Evolutionary conservation across 768 basidiomycete genomes (phyloP).

Genomic region (Termitomyces sp.): DNA sequence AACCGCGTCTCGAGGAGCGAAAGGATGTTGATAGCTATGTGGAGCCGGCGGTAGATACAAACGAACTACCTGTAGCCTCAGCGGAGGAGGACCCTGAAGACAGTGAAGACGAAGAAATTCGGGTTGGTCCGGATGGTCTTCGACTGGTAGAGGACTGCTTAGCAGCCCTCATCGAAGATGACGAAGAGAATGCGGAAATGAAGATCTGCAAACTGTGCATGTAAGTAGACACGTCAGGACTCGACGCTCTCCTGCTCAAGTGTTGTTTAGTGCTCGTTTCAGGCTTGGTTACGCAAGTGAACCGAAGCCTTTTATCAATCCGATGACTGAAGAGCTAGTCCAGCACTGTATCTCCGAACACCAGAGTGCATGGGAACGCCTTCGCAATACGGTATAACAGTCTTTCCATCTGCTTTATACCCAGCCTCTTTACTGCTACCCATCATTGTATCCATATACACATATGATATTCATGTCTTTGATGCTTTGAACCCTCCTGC

Average conservation of each 20-base stretch:
- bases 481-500: background rate
- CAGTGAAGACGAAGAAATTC: slow-evolving; percentile 25
- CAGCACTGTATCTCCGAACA: slow-evolving; percentile 47
- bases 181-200: slow-evolving; percentile 21
- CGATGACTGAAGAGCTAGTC: slow-evolving; percentile 38
- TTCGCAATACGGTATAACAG: slow-evolving; percentile 22
- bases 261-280: slow-evolving; percentile 30
- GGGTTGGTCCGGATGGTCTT: slow-evolving; percentile 37
- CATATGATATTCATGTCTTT: background rate
- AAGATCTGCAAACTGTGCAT: slow-evolving; percentile 46
- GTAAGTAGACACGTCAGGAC: slow-evolving; percentile 30
- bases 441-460: background rate
- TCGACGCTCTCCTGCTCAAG: background rate
- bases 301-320: slow-evolving; percentile 31
- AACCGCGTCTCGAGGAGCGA: slow-evolving; percentile 8
- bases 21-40: background rate
- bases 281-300: slow-evolving; percentile 21
- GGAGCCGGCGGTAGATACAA: background rate
- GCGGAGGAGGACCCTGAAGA: background rate
- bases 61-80: background rate
- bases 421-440: background rate
- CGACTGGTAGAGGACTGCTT: slow-evolving; percentile 36
- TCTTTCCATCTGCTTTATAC: background rate
- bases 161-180: slow-evolving; percentile 35
- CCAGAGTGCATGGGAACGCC: slow-evolving; percentile 40